Conservation (phyloP, 768 basidiomycete genomes). For the Tylopilus balloui region DNA sequence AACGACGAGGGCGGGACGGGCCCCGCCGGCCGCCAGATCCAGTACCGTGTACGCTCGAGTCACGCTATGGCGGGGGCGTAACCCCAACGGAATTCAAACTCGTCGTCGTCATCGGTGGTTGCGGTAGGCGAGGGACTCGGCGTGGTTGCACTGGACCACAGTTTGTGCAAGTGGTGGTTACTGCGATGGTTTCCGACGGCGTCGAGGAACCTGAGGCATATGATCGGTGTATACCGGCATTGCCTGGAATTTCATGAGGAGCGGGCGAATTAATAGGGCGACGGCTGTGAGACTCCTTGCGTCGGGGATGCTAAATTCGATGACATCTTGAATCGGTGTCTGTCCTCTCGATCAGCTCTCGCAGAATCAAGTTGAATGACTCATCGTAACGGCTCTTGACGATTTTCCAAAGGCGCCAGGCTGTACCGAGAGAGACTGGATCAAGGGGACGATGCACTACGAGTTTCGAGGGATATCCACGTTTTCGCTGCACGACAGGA, state of each 20-base stretch:
- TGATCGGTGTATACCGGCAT: too few relatives aligned
- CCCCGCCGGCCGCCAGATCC: conserved; percentile 40
- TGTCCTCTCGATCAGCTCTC: too few relatives aligned
- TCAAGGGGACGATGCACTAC: too few relatives aligned
- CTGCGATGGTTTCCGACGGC: conserved; percentile 1
- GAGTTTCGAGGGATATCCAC: too few relatives aligned
- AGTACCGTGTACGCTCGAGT: conserved; percentile 57
- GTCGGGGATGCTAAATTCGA: neutral
- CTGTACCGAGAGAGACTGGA: too few relatives aligned
- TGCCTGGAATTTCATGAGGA: neutral
- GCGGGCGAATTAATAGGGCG: neutral
- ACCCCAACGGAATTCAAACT: conserved; percentile 56
- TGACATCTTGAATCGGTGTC: too few relatives aligned
- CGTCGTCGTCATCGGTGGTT: conserved; percentile 8
- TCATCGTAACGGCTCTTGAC: too few relatives aligned
- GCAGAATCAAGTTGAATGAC: too few relatives aligned
- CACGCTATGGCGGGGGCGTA: conserved; percentile 68
- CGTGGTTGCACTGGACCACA: neutral
- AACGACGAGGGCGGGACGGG: conserved; percentile 35
- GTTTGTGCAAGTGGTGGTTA: neutral
- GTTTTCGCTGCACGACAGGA: too few relatives aligned
- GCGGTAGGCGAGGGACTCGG: neutral
- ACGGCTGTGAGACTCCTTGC: neutral
- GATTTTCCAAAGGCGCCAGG: too few relatives aligned
- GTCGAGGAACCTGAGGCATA: conserved; percentile 4